A percentile compares a stretch with the other conserved stretches of the same genome.
Conservation (phyloP, 202 grass and related monocot species). For the Carex sylvatica region DNA sequence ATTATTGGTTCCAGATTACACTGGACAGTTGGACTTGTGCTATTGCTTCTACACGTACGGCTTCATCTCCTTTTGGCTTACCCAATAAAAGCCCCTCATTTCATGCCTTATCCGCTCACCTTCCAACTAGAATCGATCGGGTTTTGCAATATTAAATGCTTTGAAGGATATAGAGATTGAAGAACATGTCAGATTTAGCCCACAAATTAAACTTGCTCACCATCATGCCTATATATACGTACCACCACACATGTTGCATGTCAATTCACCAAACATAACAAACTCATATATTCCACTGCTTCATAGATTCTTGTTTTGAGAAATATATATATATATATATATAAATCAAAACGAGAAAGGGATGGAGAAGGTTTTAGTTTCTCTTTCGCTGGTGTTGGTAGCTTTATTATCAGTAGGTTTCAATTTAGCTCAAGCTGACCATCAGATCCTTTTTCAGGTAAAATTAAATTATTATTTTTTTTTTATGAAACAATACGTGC, state of each 20-base stretch:
- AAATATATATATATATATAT: too few relatives aligned
- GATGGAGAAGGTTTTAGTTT: background rate
- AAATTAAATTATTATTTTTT: background rate
- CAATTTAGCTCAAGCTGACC: background rate
- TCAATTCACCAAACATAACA: conserved; percentile 7
- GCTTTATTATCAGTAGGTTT: background rate
- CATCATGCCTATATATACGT: background rate
- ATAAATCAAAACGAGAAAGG: background rate
- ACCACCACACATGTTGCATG: background rate
- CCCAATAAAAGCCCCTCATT: background rate
- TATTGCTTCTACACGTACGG: background rate
- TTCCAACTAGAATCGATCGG: conserved; percentile 9
- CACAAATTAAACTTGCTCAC: background rate
- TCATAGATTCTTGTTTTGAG: too few relatives aligned
- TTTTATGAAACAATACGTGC: background rate
- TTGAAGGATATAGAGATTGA: background rate
- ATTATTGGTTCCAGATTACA: too few relatives aligned
- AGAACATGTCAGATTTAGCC: background rate
- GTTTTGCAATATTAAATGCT: background rate
- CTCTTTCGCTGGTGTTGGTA: background rate
- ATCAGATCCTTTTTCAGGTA: conserved; percentile 30
- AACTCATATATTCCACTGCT: background rate
- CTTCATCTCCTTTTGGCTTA: background rate
- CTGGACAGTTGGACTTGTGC: background rate
- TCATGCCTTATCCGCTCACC: background rate